Evolutionary conservation across 306 rosid species (phyloP), one percentile per base, ranked within the genome.

Genomic region (Leucaena leucocephala): DNA sequence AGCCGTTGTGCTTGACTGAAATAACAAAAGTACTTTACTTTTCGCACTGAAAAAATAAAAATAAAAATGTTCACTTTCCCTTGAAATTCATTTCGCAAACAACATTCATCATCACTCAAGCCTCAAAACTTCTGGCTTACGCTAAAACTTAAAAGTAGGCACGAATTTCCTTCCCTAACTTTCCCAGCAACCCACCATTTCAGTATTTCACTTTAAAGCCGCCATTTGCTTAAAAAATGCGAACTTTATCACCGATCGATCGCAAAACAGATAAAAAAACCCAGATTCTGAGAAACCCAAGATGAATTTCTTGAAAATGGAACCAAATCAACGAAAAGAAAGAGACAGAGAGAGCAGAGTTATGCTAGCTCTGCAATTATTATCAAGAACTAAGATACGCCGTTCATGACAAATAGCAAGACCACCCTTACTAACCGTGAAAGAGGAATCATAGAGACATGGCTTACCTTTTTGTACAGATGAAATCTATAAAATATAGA

Each of bases 191-290:
- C 66, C 62, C 83, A 71, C 75, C 44, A 50, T 55, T 61, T 21
- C 27, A 48, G 61, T 55, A 55, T 52, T 27, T 49, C 65, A 55
- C 54, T 54, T 63, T 71, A 71, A 6, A 59, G 13, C 34, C 62
- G 3, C 44, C 35, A 81, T 78, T 71, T 82, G 82, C 87, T 89
- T 84, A 4, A 21, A 69, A 76, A 77, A 73, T 74, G 12, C 70
- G 66, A 85, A 71, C 38, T 81, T 83, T 73, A 61, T 40, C 70
- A 35, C 64, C 58, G 78, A 76, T 61, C 74, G 40, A 34, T 39
- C 50, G 79, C 35, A 36, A 75, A 75, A 71, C 73, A 74, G 34
- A 55, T 0, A 42, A 79, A 81, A 27, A 81, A 61, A 58, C 7
- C 22, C 36, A 75, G 68, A 86, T 81, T 71, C 80, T 62, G 50